A percentile compares a stretch with the other conserved stretches of the same genome.
These are phyloP conservation scores for Echium plantagineum DNA, from an alignment of 257 asterid genomes.

Conservation along the genomic window DNA sequence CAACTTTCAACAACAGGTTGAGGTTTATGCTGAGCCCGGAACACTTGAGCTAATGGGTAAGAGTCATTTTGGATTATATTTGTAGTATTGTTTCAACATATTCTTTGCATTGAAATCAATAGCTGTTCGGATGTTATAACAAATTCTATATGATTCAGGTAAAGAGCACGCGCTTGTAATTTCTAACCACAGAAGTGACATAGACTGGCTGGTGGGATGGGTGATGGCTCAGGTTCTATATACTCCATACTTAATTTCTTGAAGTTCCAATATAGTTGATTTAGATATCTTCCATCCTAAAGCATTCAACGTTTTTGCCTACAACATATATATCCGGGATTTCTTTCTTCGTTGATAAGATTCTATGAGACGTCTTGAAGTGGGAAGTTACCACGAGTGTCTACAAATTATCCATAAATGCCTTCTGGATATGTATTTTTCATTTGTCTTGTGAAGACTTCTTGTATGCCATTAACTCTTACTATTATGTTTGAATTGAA, in stretches of 20 bases:
- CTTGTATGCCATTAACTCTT: background rate
- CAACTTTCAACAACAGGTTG: slow-evolving; percentile 39
- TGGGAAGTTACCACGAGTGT: too few species aligned
- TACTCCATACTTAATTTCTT: slow-evolving; percentile 8
- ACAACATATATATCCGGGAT: too few species aligned
- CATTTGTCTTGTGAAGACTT: too few species aligned
- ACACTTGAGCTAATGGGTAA: slow-evolving; percentile 55
- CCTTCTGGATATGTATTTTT: too few species aligned
- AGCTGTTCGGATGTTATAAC: background rate
- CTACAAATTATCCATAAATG: too few species aligned
- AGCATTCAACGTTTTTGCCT: too few species aligned
- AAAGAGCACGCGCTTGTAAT: slow-evolving; percentile 73
- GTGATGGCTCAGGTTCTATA: slow-evolving; percentile 68
- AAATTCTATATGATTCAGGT: slow-evolving; percentile 30
- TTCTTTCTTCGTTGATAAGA: too few species aligned
- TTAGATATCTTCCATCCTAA: too few species aligned
- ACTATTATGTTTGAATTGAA: background rate
- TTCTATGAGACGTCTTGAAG: too few species aligned
- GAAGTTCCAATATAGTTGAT: too few species aligned
- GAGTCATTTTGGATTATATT: slow-evolving; percentile 4
- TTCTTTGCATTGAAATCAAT: background rate
- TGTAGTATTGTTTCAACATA: too few species aligned
- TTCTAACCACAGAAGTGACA: slow-evolving; percentile 65
- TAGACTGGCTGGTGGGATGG: slow-evolving; percentile 88
- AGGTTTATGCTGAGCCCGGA: slow-evolving; percentile 49